Percentiles rank a stretch among this genome's conserved stretches.
phyloP scores from a whole-genome alignment of 345 rosid genomes.

The Eucalyptus polyanthemos region DNA sequence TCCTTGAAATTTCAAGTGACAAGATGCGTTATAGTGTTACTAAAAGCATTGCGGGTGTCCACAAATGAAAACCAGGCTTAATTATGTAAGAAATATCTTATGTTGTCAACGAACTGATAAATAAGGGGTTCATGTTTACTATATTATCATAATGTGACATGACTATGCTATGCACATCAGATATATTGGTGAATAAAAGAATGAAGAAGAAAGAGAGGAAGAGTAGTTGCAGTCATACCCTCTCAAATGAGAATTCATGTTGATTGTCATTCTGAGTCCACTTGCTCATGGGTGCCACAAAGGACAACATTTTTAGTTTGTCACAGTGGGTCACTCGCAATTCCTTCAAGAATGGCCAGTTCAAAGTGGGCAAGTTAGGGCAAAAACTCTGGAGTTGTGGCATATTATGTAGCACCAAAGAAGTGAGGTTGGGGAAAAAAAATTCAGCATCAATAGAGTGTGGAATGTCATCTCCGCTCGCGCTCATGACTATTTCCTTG shows the following conservation, averaged over 20 bases:
- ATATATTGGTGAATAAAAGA: not conserved
- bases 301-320: too few relatives aligned
- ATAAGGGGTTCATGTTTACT: not conserved
- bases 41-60: not conserved
- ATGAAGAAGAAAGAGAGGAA: not conserved
- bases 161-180: not conserved
- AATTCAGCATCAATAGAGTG: rapidly evolving
- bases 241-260: not conserved
- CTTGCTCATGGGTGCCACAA: too few relatives aligned
- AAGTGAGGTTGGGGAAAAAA: rapidly evolving
- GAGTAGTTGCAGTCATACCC: not conserved
- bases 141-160: not conserved
- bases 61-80: too few relatives aligned
- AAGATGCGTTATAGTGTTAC: not conserved
- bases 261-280: too few relatives aligned
- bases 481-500: rapidly evolving
- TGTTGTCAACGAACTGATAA: rapidly evolving
- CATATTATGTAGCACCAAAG: rapidly evolving
- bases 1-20: too few relatives aligned
- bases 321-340: too few relatives aligned
- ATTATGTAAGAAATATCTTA: not conserved
- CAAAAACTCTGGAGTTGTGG: too few relatives aligned
- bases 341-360: too few relatives aligned
- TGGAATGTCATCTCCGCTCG: too few relatives aligned
- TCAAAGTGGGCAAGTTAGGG: too few relatives aligned